phyloP scores from a whole-genome alignment of 371 early-diverging fungal species.

The Smittium mucronatum region DNA sequence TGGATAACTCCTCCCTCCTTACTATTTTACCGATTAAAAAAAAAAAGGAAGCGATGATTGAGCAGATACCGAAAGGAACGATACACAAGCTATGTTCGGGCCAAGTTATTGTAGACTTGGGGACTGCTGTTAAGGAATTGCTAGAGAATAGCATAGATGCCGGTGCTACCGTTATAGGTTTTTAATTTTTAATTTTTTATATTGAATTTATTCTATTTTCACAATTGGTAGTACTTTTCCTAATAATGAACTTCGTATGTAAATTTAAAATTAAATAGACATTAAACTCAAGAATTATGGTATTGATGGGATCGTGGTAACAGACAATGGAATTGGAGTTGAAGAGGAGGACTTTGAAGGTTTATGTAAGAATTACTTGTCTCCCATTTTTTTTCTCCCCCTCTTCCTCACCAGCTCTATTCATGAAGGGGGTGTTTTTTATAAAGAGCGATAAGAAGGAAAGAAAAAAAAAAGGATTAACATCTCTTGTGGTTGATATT shows the following conservation, averaged over 20 bases:
- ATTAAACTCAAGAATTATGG: conserved; percentile 73
- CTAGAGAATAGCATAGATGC: conserved; percentile 97
- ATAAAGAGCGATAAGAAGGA: too few species aligned
- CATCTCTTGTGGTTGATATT: too few species aligned
- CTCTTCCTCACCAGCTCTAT: too few species aligned
- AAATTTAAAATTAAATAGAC: conserved; percentile 32
- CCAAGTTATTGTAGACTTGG: conserved; percentile 81
- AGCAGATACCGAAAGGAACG: not conserved
- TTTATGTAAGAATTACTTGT: conserved; percentile 44
- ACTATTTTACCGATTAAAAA: too few species aligned
- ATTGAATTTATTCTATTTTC: too few species aligned
- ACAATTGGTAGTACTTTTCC: too few species aligned
- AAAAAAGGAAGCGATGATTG: not conserved
- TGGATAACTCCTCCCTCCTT: too few species aligned
- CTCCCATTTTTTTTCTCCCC: too few species aligned
- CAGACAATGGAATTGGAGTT: conserved; percentile 82
- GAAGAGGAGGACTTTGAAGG: conserved; percentile 41
- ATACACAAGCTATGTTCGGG: conserved; percentile 66
- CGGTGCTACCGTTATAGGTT: conserved; percentile 66
- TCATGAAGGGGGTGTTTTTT: too few species aligned
- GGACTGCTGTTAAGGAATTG: conserved; percentile 84
- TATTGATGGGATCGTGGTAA: conserved; percentile 54
- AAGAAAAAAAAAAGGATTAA: too few species aligned
- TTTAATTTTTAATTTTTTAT: too few species aligned
- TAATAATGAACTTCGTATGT: too few species aligned